Percentiles rank a stretch among this genome's conserved stretches.
These are phyloP conservation scores for Solanum ossicruentum DNA, from an alignment of 257 asterid genomes.

Conservation along the genomic window DNA sequence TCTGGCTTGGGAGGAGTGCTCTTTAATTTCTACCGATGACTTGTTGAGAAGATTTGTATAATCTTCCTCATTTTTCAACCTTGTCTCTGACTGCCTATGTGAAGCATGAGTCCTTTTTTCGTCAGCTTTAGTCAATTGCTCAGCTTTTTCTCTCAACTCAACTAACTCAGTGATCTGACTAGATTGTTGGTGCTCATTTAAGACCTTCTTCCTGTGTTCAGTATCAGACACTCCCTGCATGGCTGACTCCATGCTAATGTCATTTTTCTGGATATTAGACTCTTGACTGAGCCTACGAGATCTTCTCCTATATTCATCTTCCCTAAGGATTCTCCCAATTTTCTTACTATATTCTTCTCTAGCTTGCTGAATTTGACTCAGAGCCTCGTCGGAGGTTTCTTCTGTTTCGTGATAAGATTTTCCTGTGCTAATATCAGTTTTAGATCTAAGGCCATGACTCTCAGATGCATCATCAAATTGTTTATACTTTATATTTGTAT, in stretches of 20 bases:
- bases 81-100: conserved; percentile 17
- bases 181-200: conserved; percentile 23
- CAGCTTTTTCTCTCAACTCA: conserved; percentile 31
- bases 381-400: conserved; percentile 22
- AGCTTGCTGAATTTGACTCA: conserved; percentile 22
- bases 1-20: conserved; percentile 11
- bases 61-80: conserved; percentile 25
- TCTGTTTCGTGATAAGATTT: conserved; percentile 15
- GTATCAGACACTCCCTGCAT: conserved; percentile 28
- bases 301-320: conserved; percentile 33
- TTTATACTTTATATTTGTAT: conserved; percentile 42
- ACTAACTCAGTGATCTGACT: conserved; percentile 22
- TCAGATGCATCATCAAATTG: conserved; percentile 29
- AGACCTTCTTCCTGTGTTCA: conserved; percentile 9
- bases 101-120: conserved; percentile 13
- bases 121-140: conserved; percentile 12
- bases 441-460: conserved; percentile 12
- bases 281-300: conserved; percentile 21
- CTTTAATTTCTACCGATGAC: conserved; percentile 23
- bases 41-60: conserved; percentile 16
- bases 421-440: conserved; percentile 23
- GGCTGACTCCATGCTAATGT: conserved; percentile 27
- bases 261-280: conserved; percentile 35
- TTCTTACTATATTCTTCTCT: conserved; percentile 20
- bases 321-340: conserved; percentile 21